Conservation (phyloP, 192 early-diverging fungal genomes). For the Lobosporangium transversale region DNA sequence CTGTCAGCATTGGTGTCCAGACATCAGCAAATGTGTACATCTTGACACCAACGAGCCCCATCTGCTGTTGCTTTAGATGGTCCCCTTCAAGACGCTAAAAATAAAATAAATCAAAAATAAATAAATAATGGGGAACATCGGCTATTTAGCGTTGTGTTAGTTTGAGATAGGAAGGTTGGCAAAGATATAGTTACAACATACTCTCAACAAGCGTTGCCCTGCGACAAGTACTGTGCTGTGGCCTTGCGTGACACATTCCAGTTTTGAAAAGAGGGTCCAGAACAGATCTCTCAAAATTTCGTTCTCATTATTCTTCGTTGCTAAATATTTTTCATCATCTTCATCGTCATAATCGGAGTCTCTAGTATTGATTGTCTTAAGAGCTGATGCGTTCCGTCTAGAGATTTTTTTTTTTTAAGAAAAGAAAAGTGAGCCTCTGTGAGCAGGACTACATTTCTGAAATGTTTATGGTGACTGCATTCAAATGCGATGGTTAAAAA, state of each 20-base stretch:
- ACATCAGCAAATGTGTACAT: slow-evolving; percentile 62
- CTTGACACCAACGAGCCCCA: slow-evolving; percentile 32
- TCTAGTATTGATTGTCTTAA: slow-evolving; percentile 50
- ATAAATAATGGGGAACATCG: no score
- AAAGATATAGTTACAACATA: slow-evolving; percentile 17
- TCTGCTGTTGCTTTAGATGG: slow-evolving; percentile 27
- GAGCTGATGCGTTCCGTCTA: slow-evolving; percentile 37
- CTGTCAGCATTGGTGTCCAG: slow-evolving; percentile 58
- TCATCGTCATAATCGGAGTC: slow-evolving; percentile 54
- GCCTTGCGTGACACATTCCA: slow-evolving; percentile 79
- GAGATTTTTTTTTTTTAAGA: background rate
- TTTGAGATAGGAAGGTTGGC: no score
- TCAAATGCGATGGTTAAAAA: background rate
- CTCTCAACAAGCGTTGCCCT: slow-evolving; percentile 62
- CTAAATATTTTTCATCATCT: slow-evolving; percentile 60
- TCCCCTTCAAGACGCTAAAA: slow-evolving; percentile 37
- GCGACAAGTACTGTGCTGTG: slow-evolving; percentile 75
- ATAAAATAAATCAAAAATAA: background rate
- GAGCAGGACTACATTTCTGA: background rate
- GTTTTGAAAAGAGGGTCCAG: slow-evolving; percentile 79
- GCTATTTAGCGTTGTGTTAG: no score
- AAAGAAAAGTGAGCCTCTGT: no score
- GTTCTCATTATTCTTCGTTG: slow-evolving; percentile 65
- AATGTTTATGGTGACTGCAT: background rate
- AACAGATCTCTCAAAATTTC: slow-evolving; percentile 81